Conservation (phyloP, 2,329 filamentous ascomycete genomes). For the Zalaria sp. region DNA sequence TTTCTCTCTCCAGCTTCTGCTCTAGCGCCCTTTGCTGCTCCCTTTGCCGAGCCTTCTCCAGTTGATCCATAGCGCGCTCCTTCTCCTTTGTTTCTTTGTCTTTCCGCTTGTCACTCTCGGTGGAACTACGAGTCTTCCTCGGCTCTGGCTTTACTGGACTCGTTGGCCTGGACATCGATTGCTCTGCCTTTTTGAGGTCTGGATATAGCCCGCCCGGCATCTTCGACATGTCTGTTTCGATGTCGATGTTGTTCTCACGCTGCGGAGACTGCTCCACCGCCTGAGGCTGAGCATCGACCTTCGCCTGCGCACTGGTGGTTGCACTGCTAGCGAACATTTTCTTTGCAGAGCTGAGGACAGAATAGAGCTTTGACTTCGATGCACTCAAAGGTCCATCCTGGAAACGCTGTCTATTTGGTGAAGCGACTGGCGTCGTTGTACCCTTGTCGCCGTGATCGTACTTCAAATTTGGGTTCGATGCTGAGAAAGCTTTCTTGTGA, state of each 20-base stretch:
- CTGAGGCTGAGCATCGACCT: slow-evolving; percentile 30
- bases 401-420: slow-evolving; percentile 36
- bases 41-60: slow-evolving; percentile 55
- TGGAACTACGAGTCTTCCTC: slow-evolving; percentile 43
- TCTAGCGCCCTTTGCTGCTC: slow-evolving; percentile 53
- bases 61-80: slow-evolving; percentile 45
- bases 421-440: slow-evolving; percentile 44
- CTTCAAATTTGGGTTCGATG: slow-evolving; percentile 24
- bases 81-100: slow-evolving; percentile 50
- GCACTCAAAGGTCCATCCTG: slow-evolving; percentile 74
- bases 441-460: slow-evolving; percentile 12
- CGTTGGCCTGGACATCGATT: slow-evolving; percentile 1
- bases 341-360: slow-evolving; percentile 76
- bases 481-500: slow-evolving; percentile 43
- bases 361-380: slow-evolving; percentile 84
- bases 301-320: slow-evolving; percentile 42
- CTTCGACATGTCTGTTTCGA: slow-evolving; percentile 7
- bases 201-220: slow-evolving; percentile 20
- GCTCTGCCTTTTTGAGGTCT: slow-evolving; percentile 3
- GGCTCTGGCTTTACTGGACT: slow-evolving; percentile 10
- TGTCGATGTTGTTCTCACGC: slow-evolving; percentile 4
- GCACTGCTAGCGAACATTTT: slow-evolving; percentile 69
- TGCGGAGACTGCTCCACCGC: background rate
- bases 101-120: slow-evolving; percentile 43
- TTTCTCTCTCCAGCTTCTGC: slow-evolving; percentile 37